These are phyloP conservation scores for Quercus glauca DNA, from an alignment of 306 rosid genomes.

Conservation along the genomic window DNA sequence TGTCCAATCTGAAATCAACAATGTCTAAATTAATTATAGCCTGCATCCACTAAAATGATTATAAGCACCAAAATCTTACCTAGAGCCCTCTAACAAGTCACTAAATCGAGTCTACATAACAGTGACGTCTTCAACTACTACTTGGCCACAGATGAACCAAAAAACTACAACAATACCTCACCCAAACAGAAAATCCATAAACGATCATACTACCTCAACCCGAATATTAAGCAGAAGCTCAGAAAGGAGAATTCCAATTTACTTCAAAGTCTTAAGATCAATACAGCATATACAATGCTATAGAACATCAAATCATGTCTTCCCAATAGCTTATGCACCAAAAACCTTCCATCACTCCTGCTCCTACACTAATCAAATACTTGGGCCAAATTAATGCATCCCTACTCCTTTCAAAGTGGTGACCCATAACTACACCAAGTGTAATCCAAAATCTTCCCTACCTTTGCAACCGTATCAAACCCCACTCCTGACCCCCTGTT, in stretches of 20 bases:
- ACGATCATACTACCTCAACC: background rate
- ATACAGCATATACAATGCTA: background rate
- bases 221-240: background rate
- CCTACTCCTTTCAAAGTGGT: no score
- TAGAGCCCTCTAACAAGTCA: background rate
- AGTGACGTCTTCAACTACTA: no score
- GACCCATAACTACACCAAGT: no score
- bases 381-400: no score
- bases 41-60: background rate
- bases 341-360: background rate
- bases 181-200: background rate
- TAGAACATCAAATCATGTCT: background rate
- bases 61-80: background rate
- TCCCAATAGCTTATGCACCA: background rate
- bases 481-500: no score
- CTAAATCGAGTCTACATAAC: background rate
- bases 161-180: background rate
- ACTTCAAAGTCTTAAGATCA: background rate
- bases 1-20: background rate
- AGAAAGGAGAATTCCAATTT: background rate
- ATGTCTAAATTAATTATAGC: background rate
- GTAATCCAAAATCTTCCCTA: no score
- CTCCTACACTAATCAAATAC: no score
- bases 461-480: no score
- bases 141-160: background rate